A percentile compares a stretch with the other conserved stretches of the same genome.
These are phyloP conservation scores for Thalia dealbata DNA, from an alignment of 176 grass and related monocot genomes.

Conservation along the genomic window DNA sequence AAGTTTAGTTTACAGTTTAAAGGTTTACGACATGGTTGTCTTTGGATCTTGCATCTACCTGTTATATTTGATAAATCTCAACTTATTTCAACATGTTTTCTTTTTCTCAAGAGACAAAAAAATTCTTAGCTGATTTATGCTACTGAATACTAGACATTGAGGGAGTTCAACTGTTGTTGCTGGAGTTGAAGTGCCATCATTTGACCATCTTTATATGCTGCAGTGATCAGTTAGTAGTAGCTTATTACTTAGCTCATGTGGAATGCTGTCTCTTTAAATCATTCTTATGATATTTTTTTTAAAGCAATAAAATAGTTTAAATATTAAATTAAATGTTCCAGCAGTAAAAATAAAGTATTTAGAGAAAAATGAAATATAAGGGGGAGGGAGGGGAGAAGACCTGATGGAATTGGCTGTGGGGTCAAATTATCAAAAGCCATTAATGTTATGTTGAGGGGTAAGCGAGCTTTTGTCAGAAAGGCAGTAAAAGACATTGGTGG, in stretches of 20 bases:
- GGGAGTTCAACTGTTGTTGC: slow-evolving; percentile 77
- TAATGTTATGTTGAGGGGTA: slow-evolving; percentile 4
- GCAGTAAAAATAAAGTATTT: too few relatives aligned
- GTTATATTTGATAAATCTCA: neutral
- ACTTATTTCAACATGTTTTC: neutral
- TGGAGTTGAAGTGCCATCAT: slow-evolving; percentile 59
- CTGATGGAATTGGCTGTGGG: neutral
- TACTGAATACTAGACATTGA: slow-evolving; percentile 45
- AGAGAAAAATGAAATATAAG: too few relatives aligned
- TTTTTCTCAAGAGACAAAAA: too few relatives aligned
- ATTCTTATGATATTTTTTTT: too few relatives aligned
- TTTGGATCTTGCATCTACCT: too few relatives aligned
- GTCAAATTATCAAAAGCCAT: neutral
- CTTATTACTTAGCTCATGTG: neutral
- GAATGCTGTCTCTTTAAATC: neutral
- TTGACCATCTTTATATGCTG: slow-evolving; percentile 74
- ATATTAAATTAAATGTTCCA: too few relatives aligned
- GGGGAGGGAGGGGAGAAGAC: neutral
- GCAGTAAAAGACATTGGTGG: slow-evolving; percentile 3
- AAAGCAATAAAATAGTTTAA: too few relatives aligned
- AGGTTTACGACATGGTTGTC: too few relatives aligned
- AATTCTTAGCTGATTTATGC: neutral
- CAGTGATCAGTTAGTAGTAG: slow-evolving; percentile 61
- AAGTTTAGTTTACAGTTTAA: too few relatives aligned
- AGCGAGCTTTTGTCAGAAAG: neutral